These are phyloP conservation scores for Garcia nutans DNA, from an alignment of 345 rosid genomes.

Conservation along the genomic window DNA sequence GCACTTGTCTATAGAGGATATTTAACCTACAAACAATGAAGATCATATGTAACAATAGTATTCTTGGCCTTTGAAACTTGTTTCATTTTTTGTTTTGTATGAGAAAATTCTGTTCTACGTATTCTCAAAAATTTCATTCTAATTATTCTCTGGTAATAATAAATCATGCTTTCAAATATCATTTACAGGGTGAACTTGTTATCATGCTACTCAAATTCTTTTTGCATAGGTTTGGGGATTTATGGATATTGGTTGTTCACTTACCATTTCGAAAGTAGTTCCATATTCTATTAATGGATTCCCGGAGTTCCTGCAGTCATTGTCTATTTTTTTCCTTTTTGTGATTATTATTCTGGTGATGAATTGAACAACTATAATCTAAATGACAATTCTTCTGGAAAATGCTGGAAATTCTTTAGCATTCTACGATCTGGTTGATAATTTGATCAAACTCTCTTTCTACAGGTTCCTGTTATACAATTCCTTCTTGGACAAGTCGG, in stretches of 20 bases:
- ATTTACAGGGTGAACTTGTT: not conserved
- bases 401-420: not conserved
- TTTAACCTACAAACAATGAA: slow-evolving; percentile 2
- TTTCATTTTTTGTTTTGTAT: not conserved
- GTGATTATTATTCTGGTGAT: not conserved
- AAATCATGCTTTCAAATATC: not conserved
- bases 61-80: not conserved
- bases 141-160: not conserved
- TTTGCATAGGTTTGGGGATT: not conserved
- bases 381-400: not conserved
- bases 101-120: no score
- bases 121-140: not conserved
- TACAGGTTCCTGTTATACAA: slow-evolving; percentile 96
- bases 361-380: not conserved
- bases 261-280: not conserved
- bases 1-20: not conserved
- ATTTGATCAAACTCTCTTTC: not conserved
- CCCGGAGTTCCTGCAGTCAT: not conserved
- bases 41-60: not conserved
- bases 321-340: not conserved
- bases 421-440: not conserved
- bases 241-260: not conserved
- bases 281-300: not conserved
- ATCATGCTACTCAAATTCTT: not conserved
- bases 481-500: slow-evolving; percentile 89